phyloP scores from a whole-genome alignment of 331 rosid genomes.

The Malus hybrid region DNA sequence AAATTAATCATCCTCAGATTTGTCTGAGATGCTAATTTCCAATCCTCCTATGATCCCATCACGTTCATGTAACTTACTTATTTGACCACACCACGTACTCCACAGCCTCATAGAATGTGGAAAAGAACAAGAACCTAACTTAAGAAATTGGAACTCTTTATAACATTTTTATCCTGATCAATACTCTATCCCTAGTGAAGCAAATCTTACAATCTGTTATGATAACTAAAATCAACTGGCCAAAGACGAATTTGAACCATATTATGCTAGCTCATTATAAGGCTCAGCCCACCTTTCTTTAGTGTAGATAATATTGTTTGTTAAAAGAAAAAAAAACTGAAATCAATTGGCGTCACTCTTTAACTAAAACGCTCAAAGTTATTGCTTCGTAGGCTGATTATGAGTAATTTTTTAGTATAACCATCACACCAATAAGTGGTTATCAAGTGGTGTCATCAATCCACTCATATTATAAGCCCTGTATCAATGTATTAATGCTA shows the following conservation, averaged over 20 bases:
- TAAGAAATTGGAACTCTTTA: neutral
- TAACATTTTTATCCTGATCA: neutral
- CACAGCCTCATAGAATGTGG: neutral
- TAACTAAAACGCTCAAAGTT: neutral
- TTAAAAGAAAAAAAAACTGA: too few relatives aligned
- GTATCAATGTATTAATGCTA: neutral
- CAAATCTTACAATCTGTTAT: neutral
- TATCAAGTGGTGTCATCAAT: neutral
- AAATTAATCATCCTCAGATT: neutral
- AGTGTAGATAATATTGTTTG: too few relatives aligned
- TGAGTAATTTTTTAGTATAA: neutral
- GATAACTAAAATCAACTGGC: too few relatives aligned
- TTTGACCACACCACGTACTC: neutral
- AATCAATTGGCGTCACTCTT: neutral
- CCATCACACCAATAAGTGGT: neutral
- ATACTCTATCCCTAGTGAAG: neutral
- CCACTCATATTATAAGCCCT: neutral
- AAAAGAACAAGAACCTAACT: neutral
- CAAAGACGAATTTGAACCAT: too few relatives aligned
- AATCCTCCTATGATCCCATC: neutral
- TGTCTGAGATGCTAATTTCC: neutral
- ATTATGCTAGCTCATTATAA: too few relatives aligned
- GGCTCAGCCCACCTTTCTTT: too few relatives aligned
- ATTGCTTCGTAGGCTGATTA: too few relatives aligned
- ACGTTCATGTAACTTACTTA: neutral